Percentiles rank a stretch among this genome's conserved stretches.
Conservation (phyloP, 78 protist genomes). For the Protostelium mycophagum region DNA sequence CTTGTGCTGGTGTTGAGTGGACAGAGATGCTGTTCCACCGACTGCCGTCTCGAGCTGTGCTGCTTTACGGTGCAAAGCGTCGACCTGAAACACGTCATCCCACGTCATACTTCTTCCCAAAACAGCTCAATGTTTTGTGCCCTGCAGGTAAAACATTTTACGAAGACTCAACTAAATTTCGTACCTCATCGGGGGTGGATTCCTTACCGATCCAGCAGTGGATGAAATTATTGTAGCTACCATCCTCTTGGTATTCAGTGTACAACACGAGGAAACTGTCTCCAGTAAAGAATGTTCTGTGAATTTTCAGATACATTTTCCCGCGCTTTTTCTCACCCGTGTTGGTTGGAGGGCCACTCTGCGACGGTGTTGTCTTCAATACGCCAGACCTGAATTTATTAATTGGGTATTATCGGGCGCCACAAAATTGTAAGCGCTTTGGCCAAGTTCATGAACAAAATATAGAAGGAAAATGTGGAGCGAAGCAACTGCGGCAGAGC, state of each 20-base stretch:
- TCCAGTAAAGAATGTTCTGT: constrained; percentile 59
- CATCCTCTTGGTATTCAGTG: constrained; percentile 16
- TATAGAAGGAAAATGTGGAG: not conserved
- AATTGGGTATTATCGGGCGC: not conserved
- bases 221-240: constrained; percentile 6
- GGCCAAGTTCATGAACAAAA: not conserved
- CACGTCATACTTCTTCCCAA: too few species aligned
- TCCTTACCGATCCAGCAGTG: constrained; percentile 74
- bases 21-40: constrained; percentile 30
- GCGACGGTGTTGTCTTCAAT: constrained; percentile 41
- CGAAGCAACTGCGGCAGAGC: not conserved
- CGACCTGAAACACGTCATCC: too few species aligned
- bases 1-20: constrained; percentile 28
- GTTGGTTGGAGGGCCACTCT: constrained; percentile 18
- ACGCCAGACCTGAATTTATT: constrained; percentile 22
- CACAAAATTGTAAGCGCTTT: not conserved
- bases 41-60: constrained; percentile 74
- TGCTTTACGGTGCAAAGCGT: constrained; percentile 69
- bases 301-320: too few species aligned
- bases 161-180: too few species aligned
- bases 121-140: too few species aligned
- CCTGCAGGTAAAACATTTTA: too few species aligned
- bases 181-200: constrained; percentile 65
- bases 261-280: constrained; percentile 77
- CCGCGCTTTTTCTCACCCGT: constrained; percentile 6